Evolutionary conservation across 1,139 yeast species (phyloP).

Genomic region (Suhomyces taliae): DNA sequence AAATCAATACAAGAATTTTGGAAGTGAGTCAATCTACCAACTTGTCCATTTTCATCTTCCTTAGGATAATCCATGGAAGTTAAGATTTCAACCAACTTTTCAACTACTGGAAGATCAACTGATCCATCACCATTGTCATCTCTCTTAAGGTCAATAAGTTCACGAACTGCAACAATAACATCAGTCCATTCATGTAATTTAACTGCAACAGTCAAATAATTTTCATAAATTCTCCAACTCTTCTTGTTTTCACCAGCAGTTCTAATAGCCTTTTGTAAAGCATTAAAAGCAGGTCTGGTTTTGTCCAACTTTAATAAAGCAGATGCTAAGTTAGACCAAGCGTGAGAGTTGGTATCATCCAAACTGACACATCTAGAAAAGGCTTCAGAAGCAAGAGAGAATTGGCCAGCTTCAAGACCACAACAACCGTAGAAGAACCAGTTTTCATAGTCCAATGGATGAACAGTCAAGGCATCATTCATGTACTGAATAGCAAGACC

Average conservation of each 20-base stretch:
- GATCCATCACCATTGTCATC: constrained; percentile 59
- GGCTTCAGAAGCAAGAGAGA: constrained; percentile 84
- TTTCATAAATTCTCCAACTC: constrained; percentile 92
- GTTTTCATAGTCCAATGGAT: constrained; percentile 77
- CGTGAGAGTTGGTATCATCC: constrained; percentile 77
- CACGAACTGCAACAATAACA: constrained; percentile 69
- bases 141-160: constrained; percentile 53
- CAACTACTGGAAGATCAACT: constrained; percentile 75
- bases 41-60: constrained; percentile 32
- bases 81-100: constrained; percentile 67
- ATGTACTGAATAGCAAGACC: constrained; percentile 63
- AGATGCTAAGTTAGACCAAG: constrained; percentile 95
- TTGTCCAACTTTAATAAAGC: constrained; percentile 68
- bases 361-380: constrained; percentile 87
- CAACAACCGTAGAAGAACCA: constrained; percentile 95
- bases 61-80: constrained; percentile 52
- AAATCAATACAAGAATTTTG: constrained; percentile 71
- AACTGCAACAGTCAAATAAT: constrained; percentile 78
- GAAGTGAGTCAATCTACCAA: constrained; percentile 48
- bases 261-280: constrained; percentile 74
- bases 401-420: constrained; percentile 73
- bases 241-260: constrained; percentile 62
- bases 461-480: constrained; percentile 69
- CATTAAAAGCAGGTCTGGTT: constrained; percentile 75
- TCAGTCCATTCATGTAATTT: constrained; percentile 85